These are phyloP conservation scores for Achaetomiella virescens DNA, from an alignment of 495 filamentous ascomycete genomes.

Conservation along the genomic window DNA sequence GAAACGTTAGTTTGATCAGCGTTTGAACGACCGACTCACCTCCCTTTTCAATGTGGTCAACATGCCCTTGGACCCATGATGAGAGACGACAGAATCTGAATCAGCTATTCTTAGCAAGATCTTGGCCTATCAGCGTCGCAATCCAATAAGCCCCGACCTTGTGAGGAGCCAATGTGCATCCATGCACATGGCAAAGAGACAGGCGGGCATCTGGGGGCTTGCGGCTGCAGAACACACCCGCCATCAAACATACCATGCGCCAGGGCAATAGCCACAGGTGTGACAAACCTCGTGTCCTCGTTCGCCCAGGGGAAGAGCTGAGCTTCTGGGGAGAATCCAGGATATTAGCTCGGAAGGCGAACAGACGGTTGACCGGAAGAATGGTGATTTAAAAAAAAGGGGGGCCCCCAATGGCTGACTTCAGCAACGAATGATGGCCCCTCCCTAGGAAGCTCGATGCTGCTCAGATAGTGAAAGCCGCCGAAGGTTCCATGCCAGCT, in stretches of 20 bases:
- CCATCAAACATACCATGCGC: neutral
- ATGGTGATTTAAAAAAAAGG: too few relatives aligned
- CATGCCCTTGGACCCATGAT: neutral
- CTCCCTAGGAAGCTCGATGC: too few relatives aligned
- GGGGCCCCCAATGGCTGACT: too few relatives aligned
- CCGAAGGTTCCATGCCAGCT: too few relatives aligned
- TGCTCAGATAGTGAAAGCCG: too few relatives aligned
- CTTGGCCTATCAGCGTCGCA: neutral
- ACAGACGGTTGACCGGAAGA: too few relatives aligned
- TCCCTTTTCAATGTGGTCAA: too few relatives aligned
- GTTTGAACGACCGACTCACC: too few relatives aligned
- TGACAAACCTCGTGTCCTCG: conserved; percentile 2
- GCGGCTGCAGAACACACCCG: neutral
- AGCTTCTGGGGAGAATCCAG: too few relatives aligned
- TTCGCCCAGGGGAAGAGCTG: neutral
- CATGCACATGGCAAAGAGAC: neutral
- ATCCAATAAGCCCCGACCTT: neutral
- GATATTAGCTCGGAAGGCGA: too few relatives aligned
- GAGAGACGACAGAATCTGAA: too few relatives aligned
- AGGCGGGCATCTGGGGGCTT: neutral
- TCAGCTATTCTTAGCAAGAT: neutral
- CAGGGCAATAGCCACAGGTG: conserved; percentile 13
- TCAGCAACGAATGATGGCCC: too few relatives aligned
- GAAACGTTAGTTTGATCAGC: neutral
- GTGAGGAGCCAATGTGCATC: neutral